Conservation (phyloP, 2,329 filamentous ascomycete genomes). For the Aspergillus eucalypticola region DNA sequence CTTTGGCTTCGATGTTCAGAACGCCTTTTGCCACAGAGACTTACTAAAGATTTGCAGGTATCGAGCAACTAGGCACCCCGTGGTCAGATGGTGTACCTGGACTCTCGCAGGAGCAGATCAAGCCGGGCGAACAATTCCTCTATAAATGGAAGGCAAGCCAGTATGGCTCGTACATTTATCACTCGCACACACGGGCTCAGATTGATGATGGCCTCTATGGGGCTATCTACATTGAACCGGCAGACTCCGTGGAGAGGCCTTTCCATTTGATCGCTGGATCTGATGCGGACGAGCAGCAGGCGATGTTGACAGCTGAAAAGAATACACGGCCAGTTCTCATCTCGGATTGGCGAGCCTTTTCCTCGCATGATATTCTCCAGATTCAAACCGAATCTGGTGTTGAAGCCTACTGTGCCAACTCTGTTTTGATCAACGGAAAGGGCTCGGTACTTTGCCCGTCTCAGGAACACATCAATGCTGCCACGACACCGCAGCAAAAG, state of each 20-base stretch:
- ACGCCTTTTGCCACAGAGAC: not conserved
- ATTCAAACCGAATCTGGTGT: slow-evolving; percentile 33
- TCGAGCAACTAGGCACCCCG: slow-evolving; percentile 51
- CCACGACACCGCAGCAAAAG: slow-evolving; percentile 28
- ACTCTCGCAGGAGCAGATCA: slow-evolving; percentile 56
- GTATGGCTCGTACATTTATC: slow-evolving; percentile 63
- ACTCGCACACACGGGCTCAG: slow-evolving; percentile 58
- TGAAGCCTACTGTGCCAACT: slow-evolving; percentile 59
- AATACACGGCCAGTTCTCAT: slow-evolving; percentile 53
- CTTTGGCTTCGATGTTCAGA: not conserved
- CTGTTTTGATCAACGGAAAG: slow-evolving; percentile 63
- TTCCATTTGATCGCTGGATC: slow-evolving; percentile 29
- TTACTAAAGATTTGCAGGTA: slow-evolving; percentile 18
- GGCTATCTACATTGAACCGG: slow-evolving; percentile 51
- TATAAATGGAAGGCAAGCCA: slow-evolving; percentile 59
- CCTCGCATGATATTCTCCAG: slow-evolving; percentile 48
- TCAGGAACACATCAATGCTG: slow-evolving; percentile 31
- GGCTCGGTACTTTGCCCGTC: slow-evolving; percentile 31
- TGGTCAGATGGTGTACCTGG: slow-evolving; percentile 65
- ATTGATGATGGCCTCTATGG: slow-evolving; percentile 63
- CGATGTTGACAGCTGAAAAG: slow-evolving; percentile 54
- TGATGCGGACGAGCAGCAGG: slow-evolving; percentile 35
- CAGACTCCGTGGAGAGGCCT: slow-evolving; percentile 26
- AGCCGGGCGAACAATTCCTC: slow-evolving; percentile 50
- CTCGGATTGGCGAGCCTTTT: slow-evolving; percentile 59